Conservation (phyloP, 2,329 filamentous ascomycete species). For the Aspergillus tubingensis region DNA sequence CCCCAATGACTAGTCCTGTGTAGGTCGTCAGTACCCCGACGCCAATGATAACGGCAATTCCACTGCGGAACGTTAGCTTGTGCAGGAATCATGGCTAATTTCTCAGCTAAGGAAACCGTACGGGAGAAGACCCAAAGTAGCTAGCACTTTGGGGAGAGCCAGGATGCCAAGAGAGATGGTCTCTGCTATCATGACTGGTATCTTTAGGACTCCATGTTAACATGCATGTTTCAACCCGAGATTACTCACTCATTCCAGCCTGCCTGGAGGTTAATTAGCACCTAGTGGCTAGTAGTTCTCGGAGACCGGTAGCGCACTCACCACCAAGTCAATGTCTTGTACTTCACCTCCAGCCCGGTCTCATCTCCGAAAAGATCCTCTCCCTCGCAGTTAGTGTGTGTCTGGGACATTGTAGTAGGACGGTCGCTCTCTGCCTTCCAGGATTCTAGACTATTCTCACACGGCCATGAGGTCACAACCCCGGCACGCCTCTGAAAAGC, state of each 20-base stretch:
- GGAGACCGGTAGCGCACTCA: conserved; percentile 11
- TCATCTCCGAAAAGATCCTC: conserved; percentile 31
- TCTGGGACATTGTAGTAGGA: not conserved
- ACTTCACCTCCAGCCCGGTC: conserved; percentile 25
- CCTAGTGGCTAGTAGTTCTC: not conserved
- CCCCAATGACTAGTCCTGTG: conserved; percentile 59
- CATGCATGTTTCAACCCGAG: not conserved
- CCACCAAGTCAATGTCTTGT: conserved; percentile 34
- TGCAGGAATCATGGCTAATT: not conserved
- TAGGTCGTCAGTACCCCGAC: conserved; percentile 58
- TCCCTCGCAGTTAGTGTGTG: not conserved
- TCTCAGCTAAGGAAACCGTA: conserved; percentile 20
- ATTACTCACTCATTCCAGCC: conserved; percentile 1
- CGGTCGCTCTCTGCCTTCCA: not conserved
- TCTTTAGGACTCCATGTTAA: not conserved
- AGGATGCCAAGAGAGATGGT: conserved; percentile 59
- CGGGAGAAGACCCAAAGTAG: conserved; percentile 54
- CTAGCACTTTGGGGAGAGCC: conserved; percentile 54
- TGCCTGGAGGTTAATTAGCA: not conserved
- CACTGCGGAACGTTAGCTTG: conserved; percentile 6
- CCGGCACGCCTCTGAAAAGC: not conserved
- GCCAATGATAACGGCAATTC: conserved; percentile 48
- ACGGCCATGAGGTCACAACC: not conserved
- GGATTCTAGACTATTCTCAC: not conserved
- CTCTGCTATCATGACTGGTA: conserved; percentile 55